Evolutionary conservation across 352 stramenopile genomes (phyloP).

Genomic region (Globisporangium emineosum): DNA sequence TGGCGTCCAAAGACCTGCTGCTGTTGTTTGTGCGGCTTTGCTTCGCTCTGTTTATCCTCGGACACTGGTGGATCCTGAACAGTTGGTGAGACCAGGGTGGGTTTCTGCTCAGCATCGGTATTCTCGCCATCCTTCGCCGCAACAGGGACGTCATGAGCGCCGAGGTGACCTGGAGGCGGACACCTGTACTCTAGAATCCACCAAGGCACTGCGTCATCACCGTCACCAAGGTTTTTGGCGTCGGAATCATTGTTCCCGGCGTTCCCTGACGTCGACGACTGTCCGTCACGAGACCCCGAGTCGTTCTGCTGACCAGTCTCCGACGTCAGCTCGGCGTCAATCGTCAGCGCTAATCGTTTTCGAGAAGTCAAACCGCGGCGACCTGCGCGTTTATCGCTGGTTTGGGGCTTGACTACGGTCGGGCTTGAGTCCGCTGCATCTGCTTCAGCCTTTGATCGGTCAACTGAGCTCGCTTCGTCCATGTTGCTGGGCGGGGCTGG

Average conservation of each 20-base stretch:
- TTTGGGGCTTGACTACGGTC: background rate
- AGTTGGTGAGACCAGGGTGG: background rate
- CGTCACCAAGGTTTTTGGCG: background rate
- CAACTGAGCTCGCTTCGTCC: conserved; percentile 1
- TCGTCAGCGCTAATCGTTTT: conserved; percentile 17
- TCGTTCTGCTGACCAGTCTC: conserved; percentile 15
- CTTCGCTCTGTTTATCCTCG: conserved; percentile 1
- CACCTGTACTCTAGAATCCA: conserved; percentile 60
- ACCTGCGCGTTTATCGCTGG: background rate
- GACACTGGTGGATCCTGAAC: background rate
- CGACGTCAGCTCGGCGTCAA: conserved; percentile 16
- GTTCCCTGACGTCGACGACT: background rate
- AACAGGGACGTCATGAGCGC: conserved; percentile 43
- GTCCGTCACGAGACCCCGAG: conserved; percentile 3
- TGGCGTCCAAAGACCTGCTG: background rate
- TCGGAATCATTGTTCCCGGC: background rate
- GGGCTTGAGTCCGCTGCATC: background rate
- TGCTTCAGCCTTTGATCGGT: background rate
- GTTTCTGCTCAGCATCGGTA: background rate
- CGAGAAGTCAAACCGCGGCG: conserved; percentile 10
- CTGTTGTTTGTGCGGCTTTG: background rate
- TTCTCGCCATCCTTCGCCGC: conserved; percentile 19
- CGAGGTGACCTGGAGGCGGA: conserved; percentile 48
- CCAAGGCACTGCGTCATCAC: conserved; percentile 35
- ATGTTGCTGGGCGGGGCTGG: conserved; percentile 5